A percentile compares a stretch with the other conserved stretches of the same genome.
These are phyloP conservation scores for Phytophthora kernoviae DNA, from an alignment of 352 stramenopile genomes.

Conservation along the genomic window DNA sequence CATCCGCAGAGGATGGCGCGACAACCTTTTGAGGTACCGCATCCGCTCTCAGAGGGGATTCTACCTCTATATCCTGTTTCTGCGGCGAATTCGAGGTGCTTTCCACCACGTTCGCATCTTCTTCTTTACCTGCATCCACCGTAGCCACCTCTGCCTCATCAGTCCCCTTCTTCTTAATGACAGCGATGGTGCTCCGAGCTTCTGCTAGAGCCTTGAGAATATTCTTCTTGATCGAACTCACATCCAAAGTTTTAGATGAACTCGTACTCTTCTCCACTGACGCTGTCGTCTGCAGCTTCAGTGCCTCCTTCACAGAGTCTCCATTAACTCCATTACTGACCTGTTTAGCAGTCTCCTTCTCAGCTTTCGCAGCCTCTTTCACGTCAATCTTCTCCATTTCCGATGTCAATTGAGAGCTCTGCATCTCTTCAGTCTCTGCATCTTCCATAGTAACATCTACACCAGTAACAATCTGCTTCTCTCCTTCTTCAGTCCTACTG, in stretches of 20 bases:
- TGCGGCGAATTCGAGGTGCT: background rate
- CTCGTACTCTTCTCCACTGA: background rate
- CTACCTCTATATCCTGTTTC: slow-evolving; percentile 3
- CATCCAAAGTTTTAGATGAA: slow-evolving; percentile 43
- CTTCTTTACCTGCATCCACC: background rate
- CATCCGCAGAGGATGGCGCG: slow-evolving; percentile 40
- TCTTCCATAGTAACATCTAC: slow-evolving; percentile 8
- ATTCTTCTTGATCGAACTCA: slow-evolving; percentile 79
- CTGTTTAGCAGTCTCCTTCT: slow-evolving; percentile 6
- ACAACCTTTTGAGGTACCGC: slow-evolving; percentile 19
- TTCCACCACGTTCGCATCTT: background rate
- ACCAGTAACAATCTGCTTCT: background rate
- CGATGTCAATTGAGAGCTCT: background rate
- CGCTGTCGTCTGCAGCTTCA: slow-evolving; percentile 7
- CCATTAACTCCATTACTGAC: slow-evolving; percentile 9
- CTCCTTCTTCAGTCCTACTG: background rate
- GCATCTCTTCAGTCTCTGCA: background rate
- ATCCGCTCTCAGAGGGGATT: slow-evolving; percentile 1
- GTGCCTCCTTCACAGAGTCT: slow-evolving; percentile 6
- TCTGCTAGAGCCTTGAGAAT: slow-evolving; percentile 82
- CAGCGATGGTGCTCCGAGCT: slow-evolving; percentile 74
- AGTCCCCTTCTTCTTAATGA: slow-evolving; percentile 55
- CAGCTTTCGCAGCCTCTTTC: slow-evolving; percentile 2
- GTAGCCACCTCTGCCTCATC: slow-evolving; percentile 4
- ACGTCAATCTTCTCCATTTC: slow-evolving; percentile 12